Evolutionary conservation across 2,329 filamentous ascomycete genomes (phyloP), one percentile per base, ranked within the genome.

Genomic region (Apiospora saccharicola): DNA sequence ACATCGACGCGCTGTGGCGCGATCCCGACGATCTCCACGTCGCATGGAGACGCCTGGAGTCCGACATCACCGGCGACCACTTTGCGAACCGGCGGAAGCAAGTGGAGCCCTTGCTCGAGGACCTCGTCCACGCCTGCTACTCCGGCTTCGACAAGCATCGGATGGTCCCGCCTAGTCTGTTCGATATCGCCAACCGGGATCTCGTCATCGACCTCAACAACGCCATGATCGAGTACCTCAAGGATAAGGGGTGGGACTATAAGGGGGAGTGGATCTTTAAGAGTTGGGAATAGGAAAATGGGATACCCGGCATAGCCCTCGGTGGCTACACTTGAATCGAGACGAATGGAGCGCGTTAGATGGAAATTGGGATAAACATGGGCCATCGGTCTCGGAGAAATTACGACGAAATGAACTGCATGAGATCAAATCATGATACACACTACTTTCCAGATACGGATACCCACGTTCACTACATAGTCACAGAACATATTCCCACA

Each of bases 121-220:
- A 30, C 14, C 19, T 61, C 3, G 26, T 34, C 1, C 26, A 61
- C 10, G 53, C 53, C 30, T 61, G 53, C 30, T 22, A 34, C 30
- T 34, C 26, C 6, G 53, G 53, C 26, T 61, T 37, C 22, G 53
- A 61, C 16, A 22, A 34, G 30, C 34, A 37, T 34, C 53, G 53
- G 16, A 22, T 61, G 53, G 53, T 61, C 0, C 53, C 53, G 16
- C 7, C 53, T 4, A 10, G 30, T 10, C 30, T 61, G 8, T 34
- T 61, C 14, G 53, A 61, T n/a, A 16, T 19, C 4, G 7, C 30
- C 2, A 19, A 22, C 4, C 14, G 53, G 30, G 53, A 61, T 19
- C 53, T 61, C 7, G 53, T 61, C 16, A 61, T 61, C 7, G 53
- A 61, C 7, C 53, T 61, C 30, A 61, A 61, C 16, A 61, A 61